These are phyloP conservation scores for Xylaria sp. DNA, from an alignment of 2,329 filamentous ascomycete species.

Conservation along the genomic window DNA sequence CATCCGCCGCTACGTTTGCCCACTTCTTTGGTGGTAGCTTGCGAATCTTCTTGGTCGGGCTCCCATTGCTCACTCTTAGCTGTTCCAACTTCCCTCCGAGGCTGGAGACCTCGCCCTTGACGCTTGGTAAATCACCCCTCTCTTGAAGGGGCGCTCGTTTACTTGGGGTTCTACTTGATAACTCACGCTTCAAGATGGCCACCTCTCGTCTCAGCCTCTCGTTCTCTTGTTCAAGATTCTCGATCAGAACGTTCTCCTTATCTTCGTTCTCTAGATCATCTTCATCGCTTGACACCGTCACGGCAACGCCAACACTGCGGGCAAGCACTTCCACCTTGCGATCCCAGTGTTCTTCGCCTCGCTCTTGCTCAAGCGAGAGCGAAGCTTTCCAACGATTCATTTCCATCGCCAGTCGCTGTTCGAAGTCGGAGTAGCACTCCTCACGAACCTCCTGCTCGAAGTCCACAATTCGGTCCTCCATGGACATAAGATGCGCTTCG, in stretches of 20 bases:
- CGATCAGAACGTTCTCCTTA: conserved; percentile 70
- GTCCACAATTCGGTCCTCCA: conserved; percentile 71
- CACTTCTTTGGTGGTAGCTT: conserved; percentile 60
- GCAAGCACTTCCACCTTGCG: conserved; percentile 82
- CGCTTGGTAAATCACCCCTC: conserved; percentile 56
- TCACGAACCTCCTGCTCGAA: conserved; percentile 88
- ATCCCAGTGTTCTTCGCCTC: conserved; percentile 85
- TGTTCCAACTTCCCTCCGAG: conserved; percentile 61
- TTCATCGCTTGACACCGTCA: conserved; percentile 53
- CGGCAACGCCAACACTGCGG: conserved; percentile 61
- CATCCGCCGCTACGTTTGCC: conserved; percentile 54
- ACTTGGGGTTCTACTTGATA: conserved; percentile 70
- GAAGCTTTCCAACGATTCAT: conserved; percentile 82
- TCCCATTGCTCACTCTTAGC: conserved; percentile 59
- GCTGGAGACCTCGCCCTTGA: conserved; percentile 47
- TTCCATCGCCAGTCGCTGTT: conserved; percentile 77
- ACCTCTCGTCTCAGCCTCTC: conserved; percentile 74
- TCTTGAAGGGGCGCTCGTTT: conserved; percentile 67
- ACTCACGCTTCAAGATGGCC: conserved; percentile 71
- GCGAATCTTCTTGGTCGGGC: conserved; percentile 63
- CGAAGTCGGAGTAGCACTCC: conserved; percentile 89
- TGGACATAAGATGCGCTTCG: conserved; percentile 76
- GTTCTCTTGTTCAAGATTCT: conserved; percentile 76
- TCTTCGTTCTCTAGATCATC: conserved; percentile 60
- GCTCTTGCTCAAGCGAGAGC: conserved; percentile 81